Percentiles rank a stretch among this genome's conserved stretches.
Conservation (phyloP, 1,139 yeast genomes). For the Suhomyces taliae region DNA sequence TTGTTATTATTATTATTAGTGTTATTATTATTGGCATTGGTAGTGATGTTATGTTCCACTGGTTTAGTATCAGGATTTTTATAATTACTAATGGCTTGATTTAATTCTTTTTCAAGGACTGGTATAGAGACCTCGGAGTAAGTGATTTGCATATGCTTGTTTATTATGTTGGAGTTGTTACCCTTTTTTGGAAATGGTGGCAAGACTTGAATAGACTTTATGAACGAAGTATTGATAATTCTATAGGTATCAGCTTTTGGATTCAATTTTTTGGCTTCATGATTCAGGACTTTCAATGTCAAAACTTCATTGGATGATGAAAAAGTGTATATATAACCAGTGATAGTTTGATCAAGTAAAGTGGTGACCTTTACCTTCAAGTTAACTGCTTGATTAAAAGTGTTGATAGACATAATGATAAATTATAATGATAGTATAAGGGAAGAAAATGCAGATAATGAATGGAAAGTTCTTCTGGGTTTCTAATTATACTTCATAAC, state of each 20-base stretch:
- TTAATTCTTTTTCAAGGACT: slow-evolving; percentile 20
- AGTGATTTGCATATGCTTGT: slow-evolving; percentile 9
- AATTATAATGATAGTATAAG: background rate
- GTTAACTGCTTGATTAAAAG: slow-evolving; percentile 34
- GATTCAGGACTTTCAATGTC: slow-evolving; percentile 21
- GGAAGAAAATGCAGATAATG: background rate
- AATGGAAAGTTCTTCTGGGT: too few relatives aligned
- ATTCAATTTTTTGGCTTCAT: slow-evolving; percentile 19
- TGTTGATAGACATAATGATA: slow-evolving; percentile 23
- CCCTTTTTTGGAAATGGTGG: slow-evolving; percentile 25
- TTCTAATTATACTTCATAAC: background rate
- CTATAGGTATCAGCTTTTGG: slow-evolving; percentile 38
- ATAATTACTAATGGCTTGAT: slow-evolving; percentile 15
- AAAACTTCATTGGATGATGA: slow-evolving; percentile 31
- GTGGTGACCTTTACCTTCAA: slow-evolving; percentile 62
- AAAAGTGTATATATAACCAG: slow-evolving; percentile 65
- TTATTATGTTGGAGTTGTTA: slow-evolving; percentile 6
- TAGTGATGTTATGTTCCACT: slow-evolving; percentile 1
- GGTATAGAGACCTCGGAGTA: slow-evolving; percentile 15
- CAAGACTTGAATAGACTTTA: slow-evolving; percentile 52
- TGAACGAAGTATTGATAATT: slow-evolving; percentile 57
- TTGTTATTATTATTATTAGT: background rate
- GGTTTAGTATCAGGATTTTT: slow-evolving; percentile 6
- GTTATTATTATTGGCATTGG: background rate
- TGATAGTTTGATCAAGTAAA: slow-evolving; percentile 53